Evolutionary conservation across 75 land plant genomes (phyloP).

Genomic region (Pinus taeda): DNA sequence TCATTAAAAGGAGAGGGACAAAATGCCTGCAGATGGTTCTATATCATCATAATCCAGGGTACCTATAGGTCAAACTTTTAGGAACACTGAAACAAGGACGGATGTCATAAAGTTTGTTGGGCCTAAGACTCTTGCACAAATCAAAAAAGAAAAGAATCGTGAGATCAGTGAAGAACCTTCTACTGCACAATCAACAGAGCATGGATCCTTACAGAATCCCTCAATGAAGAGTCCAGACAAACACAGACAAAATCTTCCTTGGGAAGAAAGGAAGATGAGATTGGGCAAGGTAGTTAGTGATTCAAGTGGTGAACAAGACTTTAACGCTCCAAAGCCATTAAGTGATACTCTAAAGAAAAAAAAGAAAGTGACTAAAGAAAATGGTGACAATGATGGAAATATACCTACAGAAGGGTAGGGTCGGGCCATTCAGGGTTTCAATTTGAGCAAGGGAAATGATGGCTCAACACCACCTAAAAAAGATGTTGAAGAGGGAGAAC

Average conservation of each 20-base stretch:
- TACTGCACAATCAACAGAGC: conserved; percentile 1
- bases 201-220: neutral
- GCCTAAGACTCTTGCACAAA: conserved; percentile 62
- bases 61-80: conserved; percentile 8
- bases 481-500: conserved; percentile 9
- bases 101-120: conserved; percentile 34
- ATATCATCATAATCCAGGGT: conserved; percentile 1
- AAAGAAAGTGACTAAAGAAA: too few relatives aligned
- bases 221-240: neutral
- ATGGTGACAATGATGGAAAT: too few relatives aligned
- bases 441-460: too few relatives aligned
- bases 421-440: too few relatives aligned
- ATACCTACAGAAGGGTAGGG: too few relatives aligned
- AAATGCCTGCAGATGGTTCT: neutral
- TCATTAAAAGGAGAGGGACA: conserved; percentile 2
- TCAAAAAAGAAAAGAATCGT: conserved; percentile 41
- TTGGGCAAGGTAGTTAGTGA: too few relatives aligned
- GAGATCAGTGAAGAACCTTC: conserved; percentile 9
- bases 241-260: conserved; percentile 1
- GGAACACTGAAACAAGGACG: conserved; percentile 33
- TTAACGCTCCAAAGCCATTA: too few relatives aligned
- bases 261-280: too few relatives aligned
- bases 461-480: neutral
- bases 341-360: too few relatives aligned
- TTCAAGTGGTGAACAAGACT: too few relatives aligned